These are phyloP conservation scores for Inga leiocalycina DNA, from an alignment of 306 rosid species.

Conservation along the genomic window DNA sequence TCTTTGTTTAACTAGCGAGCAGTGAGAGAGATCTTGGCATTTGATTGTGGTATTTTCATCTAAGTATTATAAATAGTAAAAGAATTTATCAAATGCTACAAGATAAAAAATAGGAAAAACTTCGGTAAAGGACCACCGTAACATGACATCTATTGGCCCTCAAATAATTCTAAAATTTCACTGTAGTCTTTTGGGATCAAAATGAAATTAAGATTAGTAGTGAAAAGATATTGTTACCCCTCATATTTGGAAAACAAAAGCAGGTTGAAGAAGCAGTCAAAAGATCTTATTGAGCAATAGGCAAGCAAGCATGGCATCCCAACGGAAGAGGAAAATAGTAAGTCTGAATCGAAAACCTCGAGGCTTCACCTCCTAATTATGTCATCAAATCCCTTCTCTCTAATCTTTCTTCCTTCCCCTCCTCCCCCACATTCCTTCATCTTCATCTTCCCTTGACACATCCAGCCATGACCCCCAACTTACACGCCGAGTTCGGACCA, in stretches of 20 bases:
- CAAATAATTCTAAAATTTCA: no score
- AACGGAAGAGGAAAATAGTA: slow-evolving; percentile 32
- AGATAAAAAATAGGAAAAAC: no score
- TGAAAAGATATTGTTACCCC: no score
- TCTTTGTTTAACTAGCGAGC: slow-evolving; percentile 1
- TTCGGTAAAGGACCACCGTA: no score
- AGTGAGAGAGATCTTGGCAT: slow-evolving; percentile 35
- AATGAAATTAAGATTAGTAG: no score
- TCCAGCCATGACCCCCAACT: slow-evolving; percentile 54
- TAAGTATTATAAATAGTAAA: no score
- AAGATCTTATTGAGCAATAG: no score
- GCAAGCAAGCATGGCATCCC: slow-evolving; percentile 31
- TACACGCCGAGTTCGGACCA: slow-evolving; percentile 58
- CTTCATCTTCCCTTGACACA: slow-evolving; percentile 31
- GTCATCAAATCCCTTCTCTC: slow-evolving; percentile 80
- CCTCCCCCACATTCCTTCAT: slow-evolving; percentile 71
- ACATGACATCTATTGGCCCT: no score
- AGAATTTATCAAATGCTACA: no score
- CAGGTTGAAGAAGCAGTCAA: no score
- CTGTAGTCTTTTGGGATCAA: no score
- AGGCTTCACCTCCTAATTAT: slow-evolving; percentile 64
- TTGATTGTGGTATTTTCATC: background rate
- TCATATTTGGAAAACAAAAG: no score
- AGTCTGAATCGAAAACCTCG: slow-evolving; percentile 65
- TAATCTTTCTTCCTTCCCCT: slow-evolving; percentile 59